Conservation (phyloP, 441 rosid species). For the Erysimum cheiri region DNA sequence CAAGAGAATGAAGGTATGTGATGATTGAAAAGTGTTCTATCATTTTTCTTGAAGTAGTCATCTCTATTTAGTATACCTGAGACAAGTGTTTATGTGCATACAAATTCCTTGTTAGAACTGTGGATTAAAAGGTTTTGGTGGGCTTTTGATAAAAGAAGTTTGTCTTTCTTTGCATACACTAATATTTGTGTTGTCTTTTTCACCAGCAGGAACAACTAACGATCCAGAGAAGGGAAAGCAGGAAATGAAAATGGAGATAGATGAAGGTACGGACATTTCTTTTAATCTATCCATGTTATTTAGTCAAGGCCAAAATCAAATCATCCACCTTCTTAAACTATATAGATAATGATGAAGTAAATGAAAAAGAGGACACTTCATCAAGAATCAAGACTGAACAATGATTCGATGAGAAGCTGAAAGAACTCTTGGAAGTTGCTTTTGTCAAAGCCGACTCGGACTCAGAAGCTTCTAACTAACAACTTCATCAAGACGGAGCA, state of each 20-base stretch:
- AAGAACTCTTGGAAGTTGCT: conserved; percentile 59
- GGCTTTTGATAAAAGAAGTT: neutral
- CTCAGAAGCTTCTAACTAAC: conserved; percentile 46
- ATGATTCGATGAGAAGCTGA: conserved; percentile 57
- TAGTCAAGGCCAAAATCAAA: neutral
- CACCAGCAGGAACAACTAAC: conserved; percentile 42
- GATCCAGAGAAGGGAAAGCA: conserved; percentile 43
- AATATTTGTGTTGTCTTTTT: conserved; percentile 30
- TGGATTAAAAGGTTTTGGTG: neutral
- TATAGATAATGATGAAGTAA: conserved; percentile 51
- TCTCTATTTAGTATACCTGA: neutral
- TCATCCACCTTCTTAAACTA: neutral
- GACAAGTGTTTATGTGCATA: conserved; percentile 11
- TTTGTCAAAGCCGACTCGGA: conserved; percentile 48
- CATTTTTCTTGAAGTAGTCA: neutral
- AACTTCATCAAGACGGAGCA: conserved; percentile 54
- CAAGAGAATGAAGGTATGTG: conserved; percentile 45
- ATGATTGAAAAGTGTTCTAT: neutral
- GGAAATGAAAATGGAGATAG: conserved; percentile 50
- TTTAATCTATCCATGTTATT: neutral
- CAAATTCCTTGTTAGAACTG: neutral
- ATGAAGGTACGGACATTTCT: conserved; percentile 47
- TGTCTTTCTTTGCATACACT: conserved; percentile 6
- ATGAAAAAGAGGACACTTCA: conserved; percentile 50
- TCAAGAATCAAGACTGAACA: conserved; percentile 50